A percentile compares a stretch with the other conserved stretches of the same genome.
Conservation (phyloP, 176 grass and related monocot species). For the Dendrocalamus sinicus region DNA sequence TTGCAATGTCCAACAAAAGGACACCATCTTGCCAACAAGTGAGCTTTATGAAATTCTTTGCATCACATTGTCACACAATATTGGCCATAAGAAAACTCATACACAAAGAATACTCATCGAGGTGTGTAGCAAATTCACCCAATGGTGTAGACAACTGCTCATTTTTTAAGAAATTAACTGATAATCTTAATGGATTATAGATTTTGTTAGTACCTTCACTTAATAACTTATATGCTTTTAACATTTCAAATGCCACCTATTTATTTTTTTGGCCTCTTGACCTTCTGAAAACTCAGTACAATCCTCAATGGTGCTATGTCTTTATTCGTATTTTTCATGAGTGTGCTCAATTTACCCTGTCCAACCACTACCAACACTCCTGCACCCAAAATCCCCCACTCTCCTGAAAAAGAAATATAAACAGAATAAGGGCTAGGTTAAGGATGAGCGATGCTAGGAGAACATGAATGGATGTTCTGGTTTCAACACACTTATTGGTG, state of each 20-base stretch:
- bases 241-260: neutral
- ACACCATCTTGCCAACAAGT: neutral
- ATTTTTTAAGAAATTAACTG: neutral
- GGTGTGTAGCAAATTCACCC: neutral
- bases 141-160: neutral
- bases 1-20: too few species aligned
- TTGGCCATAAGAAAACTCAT: neutral
- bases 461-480: neutral
- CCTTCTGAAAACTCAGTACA: neutral
- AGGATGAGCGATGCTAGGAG: neutral
- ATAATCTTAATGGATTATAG: neutral
- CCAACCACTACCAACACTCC: neutral
- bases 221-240: conserved; percentile 8
- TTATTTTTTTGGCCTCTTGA: neutral
- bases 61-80: neutral
- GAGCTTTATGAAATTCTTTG: conserved; percentile 5
- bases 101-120: neutral
- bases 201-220: neutral
- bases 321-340: neutral
- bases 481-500: neutral
- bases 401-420: neutral
- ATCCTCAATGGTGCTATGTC: neutral
- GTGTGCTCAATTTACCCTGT: neutral
- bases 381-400: neutral
- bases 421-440: neutral